Percentiles rank a stretch among this genome's conserved stretches.
These are phyloP conservation scores for Toxoplasma gondii DNA, from an alignment of 169 alveolate species.

Conservation along the genomic window DNA sequence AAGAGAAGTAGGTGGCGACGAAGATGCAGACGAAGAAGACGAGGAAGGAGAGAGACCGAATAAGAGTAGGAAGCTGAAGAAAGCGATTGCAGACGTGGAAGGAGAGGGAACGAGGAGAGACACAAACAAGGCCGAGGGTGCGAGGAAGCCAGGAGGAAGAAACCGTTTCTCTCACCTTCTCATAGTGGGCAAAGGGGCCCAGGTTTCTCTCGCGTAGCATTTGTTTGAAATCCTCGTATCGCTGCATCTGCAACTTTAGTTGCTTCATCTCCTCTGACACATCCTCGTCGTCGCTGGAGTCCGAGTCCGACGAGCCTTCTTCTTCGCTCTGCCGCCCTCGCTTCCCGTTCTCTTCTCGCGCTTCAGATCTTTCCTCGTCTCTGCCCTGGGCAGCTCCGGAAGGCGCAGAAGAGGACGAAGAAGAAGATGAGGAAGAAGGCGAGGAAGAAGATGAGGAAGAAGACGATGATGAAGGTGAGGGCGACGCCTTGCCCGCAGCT, in stretches of 20 bases:
- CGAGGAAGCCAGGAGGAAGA: too few relatives aligned
- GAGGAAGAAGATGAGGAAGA: background rate
- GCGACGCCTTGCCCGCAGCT: background rate
- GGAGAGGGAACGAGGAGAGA: too few relatives aligned
- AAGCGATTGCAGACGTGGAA: too few relatives aligned
- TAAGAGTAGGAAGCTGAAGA: too few relatives aligned
- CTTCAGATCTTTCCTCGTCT: background rate
- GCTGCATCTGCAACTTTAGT: background rate
- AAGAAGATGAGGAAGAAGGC: background rate
- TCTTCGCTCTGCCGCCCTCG: background rate
- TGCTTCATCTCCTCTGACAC: background rate
- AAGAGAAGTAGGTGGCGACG: background rate
- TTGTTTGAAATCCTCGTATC: constrained; percentile 58
- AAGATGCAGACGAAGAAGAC: too few relatives aligned
- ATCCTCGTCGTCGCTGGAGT: constrained; percentile 4
- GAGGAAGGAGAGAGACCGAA: too few relatives aligned
- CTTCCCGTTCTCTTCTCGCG: background rate
- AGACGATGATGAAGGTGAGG: background rate
- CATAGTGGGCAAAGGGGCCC: constrained; percentile 56
- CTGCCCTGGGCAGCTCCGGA: background rate
- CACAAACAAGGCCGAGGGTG: too few relatives aligned
- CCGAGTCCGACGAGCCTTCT: background rate
- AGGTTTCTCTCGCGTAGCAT: constrained; percentile 52
- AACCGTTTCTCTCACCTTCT: constrained; percentile 28
- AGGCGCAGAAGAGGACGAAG: constrained; percentile 18